phyloP scores from a whole-genome alignment of 2,329 filamentous ascomycete genomes.

The Trichophyton verrucosum region DNA sequence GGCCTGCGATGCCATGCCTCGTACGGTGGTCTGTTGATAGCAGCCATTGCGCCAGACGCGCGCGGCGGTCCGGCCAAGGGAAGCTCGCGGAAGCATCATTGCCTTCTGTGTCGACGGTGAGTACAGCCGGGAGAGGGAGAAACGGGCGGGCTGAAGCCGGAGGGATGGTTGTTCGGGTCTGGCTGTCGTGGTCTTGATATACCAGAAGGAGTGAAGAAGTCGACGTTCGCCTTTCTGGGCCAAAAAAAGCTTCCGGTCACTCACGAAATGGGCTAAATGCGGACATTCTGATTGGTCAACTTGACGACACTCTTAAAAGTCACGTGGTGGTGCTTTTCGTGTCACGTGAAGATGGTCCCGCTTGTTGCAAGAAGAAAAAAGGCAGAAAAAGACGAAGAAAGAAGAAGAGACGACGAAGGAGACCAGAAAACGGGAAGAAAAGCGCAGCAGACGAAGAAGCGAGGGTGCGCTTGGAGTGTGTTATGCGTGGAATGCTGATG shows the following conservation, averaged over 20 bases:
- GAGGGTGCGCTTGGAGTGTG: not conserved
- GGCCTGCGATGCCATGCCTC: slow-evolving; percentile 54
- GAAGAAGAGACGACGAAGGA: slow-evolving; percentile 5
- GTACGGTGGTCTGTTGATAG: slow-evolving; percentile 46
- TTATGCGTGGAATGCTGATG: slow-evolving; percentile 5
- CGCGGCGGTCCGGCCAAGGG: slow-evolving; percentile 51
- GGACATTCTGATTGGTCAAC: slow-evolving; percentile 27
- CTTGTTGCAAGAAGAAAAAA: not conserved
- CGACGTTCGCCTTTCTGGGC: not conserved
- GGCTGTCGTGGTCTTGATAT: not conserved
- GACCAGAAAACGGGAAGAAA: not conserved
- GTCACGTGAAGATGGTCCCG: not conserved
- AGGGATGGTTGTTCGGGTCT: slow-evolving; percentile 12
- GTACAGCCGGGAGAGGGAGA: slow-evolving; percentile 32
- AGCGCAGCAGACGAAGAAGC: slow-evolving; percentile 10
- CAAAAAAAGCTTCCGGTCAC: slow-evolving; percentile 1
- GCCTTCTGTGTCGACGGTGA: slow-evolving; percentile 34
- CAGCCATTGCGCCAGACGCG: slow-evolving; percentile 48
- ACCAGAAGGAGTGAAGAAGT: slow-evolving; percentile 24
- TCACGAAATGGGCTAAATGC: slow-evolving; percentile 20
- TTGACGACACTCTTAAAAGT: slow-evolving; percentile 19
- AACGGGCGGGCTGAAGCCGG: slow-evolving; percentile 22
- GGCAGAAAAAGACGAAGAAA: slow-evolving; percentile 22
- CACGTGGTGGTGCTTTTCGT: slow-evolving; percentile 8
- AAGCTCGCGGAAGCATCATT: slow-evolving; percentile 57